Evolutionary conservation across 208 protist genomes (phyloP), one percentile per base, ranked within the genome.

Genomic region (Porcisia deanei): DNA sequence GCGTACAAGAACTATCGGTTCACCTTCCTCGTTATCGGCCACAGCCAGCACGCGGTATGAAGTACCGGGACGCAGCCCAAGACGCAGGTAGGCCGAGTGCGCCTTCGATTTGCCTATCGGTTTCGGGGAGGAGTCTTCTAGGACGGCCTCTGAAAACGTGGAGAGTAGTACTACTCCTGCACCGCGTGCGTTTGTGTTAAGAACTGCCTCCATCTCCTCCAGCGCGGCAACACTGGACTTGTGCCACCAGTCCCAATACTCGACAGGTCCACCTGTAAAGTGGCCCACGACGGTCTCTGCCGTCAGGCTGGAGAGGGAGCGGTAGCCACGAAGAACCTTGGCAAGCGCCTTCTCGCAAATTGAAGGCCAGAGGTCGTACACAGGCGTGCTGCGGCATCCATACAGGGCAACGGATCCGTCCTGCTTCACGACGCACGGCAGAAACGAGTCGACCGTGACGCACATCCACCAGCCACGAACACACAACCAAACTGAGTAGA

Each of bases 301-400:
- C 20, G 43, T 10, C 45, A 94, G 79, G 30, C 20, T 60, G 18
- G 59, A 25, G 16, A 85, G 85, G 3, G 82, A 70, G 6, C 57
- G 45, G 70, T 96, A 96, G 74, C 70, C 82, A 54, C 90, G 85
- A 22, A 82, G 65, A 6, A 91, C 66, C 76, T 95, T 94, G 41
- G 93, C 93, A 16, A 93, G 80, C 49, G 89, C 89, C 81, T 97
- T 97, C 80, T 97, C 93, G 41, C 90, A 86, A 16, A 94, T 34
- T 0, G 89, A 37, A 20, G 80, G 76, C 93, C 93, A 97, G 22
- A 94, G 57, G 34, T 96, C 90, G n/a, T 78, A 79, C 20, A 66
- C 75, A 45, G 77, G 47, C 37, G 22, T 10, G 61, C 79, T 85
- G 69, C 68, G 52, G 73, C 84, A 90, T 7, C 86, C 88, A 57